Conservation (phyloP, 345 rosid genomes). For the Gossypium herbaceum region DNA sequence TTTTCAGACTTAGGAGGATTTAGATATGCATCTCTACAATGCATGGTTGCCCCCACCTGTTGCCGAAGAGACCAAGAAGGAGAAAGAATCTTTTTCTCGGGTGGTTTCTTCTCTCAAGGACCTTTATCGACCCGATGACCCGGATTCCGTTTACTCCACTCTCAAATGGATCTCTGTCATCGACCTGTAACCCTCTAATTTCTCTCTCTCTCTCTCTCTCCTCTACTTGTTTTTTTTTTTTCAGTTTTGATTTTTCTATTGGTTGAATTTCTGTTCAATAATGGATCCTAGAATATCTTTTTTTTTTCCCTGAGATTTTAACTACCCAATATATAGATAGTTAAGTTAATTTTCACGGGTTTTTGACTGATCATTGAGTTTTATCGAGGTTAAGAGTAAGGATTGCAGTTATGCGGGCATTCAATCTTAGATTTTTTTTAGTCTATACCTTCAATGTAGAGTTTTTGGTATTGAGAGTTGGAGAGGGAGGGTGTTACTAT, state of each 20-base stretch:
- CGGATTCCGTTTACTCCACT: conserved; percentile 86
- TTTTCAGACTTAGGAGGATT: not conserved
- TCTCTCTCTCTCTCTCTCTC: not conserved
- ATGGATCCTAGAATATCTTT: not conserved
- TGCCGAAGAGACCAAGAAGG: conserved; percentile 74
- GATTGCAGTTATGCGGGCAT: not conserved
- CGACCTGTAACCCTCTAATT: conserved; percentile 56
- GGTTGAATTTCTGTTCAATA: not conserved
- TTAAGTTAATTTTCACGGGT: not conserved
- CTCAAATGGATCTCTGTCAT: conserved; percentile 91
- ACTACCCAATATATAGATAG: not conserved
- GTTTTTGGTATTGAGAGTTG: not conserved
- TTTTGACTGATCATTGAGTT: conserved; percentile 1
- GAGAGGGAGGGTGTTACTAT: not conserved
- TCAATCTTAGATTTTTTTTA: not conserved
- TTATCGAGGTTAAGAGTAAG: not conserved
- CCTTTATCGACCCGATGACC: conserved; percentile 65
- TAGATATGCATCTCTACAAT: conserved; percentile 84
- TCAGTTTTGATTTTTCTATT: not conserved
- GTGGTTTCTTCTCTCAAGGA: conserved; percentile 63
- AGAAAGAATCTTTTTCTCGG: conserved; percentile 69
- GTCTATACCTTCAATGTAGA: not conserved
- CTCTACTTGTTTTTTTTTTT: not conserved
- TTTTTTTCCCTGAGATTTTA: not conserved
- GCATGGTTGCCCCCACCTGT: conserved; percentile 96